Evolutionary conservation across 2,329 filamentous ascomycete genomes (phyloP), one percentile per base, ranked within the genome.

Genomic region (Rugonectria rugulosa): DNA sequence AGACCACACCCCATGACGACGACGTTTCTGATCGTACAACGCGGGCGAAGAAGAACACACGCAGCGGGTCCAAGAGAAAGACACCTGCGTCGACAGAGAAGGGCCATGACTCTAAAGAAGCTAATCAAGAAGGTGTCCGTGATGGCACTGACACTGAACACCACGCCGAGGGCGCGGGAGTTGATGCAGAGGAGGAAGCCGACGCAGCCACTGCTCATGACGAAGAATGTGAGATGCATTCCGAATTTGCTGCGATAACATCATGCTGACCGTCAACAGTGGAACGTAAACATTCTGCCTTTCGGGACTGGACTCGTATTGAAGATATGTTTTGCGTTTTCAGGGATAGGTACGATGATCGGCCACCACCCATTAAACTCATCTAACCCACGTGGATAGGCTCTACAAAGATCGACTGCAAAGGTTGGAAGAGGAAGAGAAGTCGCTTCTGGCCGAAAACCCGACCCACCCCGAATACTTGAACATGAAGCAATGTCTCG

Each of bases 391-490:
- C n/a, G n/a, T n/a, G n/a, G n/a, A n/a, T 6, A 96, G 92, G 62
- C 83, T 97, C 36, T 95, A 93, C 73, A 91, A 95, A 69, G 94
- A 98, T 73, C 86, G 92, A 60, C 83, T 99, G 19, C 88, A 90
- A 45, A 88, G 91, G 67, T 80, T 96, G 51, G 92, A 96, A 66
- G 77, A 81, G 62, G 86, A 89, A 72, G 86, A 89, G 68, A 81
- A 80, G 26, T 86, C 87, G 72, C 75, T 89, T 15, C 73, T 79
- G 51, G 78, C 83, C 63, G 79, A 82, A 41, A 80, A 79, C 49
- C 86, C 86, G n/a, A 89, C 86, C n/a, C 95, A 99, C 71, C 91
- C 92, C 29, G 94, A 97, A 72, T 94, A 93, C 64, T 81, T 97
- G 29, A 90, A 91, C 36, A 96, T 97, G 87, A 88, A 96, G 72